Percentiles rank a stretch among this genome's conserved stretches.
Evolutionary conservation across 2,329 filamentous ascomycete genomes (phyloP).

Genomic region (Fusarium sp.): DNA sequence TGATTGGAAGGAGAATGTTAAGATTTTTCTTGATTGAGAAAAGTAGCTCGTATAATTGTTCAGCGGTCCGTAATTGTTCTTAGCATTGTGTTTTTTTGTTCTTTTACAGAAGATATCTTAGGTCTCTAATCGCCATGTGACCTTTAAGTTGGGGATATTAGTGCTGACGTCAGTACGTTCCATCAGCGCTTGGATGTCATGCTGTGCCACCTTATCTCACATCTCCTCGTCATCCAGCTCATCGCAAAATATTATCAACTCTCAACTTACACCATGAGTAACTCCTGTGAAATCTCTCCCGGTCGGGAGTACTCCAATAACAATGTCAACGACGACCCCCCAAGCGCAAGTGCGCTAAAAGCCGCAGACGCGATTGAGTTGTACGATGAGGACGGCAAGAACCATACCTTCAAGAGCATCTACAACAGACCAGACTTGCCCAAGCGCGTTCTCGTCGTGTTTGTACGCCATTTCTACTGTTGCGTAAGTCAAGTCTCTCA

Average conservation of each 20-base stretch:
- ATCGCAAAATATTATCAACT: not conserved
- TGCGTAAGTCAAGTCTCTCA: not conserved
- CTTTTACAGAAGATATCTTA: too few species aligned
- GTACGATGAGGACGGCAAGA: constrained; percentile 3
- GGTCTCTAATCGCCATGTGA: not conserved
- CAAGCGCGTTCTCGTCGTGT: constrained; percentile 18
- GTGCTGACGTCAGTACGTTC: not conserved
- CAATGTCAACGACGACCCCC: constrained; percentile 10
- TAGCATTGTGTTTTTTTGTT: too few species aligned
- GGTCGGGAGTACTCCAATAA: not conserved
- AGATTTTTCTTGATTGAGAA: not conserved
- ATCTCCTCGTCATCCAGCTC: not conserved
- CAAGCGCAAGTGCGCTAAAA: not conserved
- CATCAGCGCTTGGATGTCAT: not conserved
- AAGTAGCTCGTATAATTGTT: not conserved
- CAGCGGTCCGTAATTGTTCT: too few species aligned
- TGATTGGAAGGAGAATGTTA: constrained; percentile 17
- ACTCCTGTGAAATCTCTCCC: not conserved
- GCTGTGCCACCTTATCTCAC: not conserved
- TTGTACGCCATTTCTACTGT: constrained; percentile 33
- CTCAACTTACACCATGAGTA: not conserved
- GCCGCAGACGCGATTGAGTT: constrained; percentile 10
- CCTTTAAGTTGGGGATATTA: not conserved
- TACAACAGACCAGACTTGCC: constrained; percentile 3
- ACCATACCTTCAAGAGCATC: constrained; percentile 24